Base-by-base conservation (phyloP, 2,329 filamentous ascomycete genomes). In the Tolypocladium pustulatum region DNA sequence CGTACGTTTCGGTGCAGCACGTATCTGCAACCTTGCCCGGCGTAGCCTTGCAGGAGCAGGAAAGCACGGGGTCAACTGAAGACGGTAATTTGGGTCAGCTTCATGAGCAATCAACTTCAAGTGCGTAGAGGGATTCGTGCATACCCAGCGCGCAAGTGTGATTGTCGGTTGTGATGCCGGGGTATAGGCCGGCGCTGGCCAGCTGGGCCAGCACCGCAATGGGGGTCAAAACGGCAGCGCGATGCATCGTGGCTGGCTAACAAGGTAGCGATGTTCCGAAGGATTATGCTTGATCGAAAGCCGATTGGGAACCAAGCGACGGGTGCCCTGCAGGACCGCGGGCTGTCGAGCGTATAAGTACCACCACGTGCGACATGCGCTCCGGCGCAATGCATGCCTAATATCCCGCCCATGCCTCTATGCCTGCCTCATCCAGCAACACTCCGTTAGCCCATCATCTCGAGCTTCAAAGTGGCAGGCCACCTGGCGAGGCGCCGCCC, bases 1-100 rank as follows among this genome's bases (percentile, higher is more conserved):
- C 85, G 63, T 75, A 87, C 0, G 85, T 87, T 73, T 88, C 85
- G 20, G 77, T 76, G 65, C 85, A 88, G 76, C 85, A 88, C 1
- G 80, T 80, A 65, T 88, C 84, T 15, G 46, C 49, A 38, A 82
- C 79, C 57, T 73, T 67, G 38, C 65, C 70, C 1, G 73, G 75
- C 30, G 71, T 69, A 7, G 78, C 80, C 1, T 70, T 66, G 25
- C 70, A 64, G 1, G 78, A 81, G 70, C 81, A 83, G 1, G 81
- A 84, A 37, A 80, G 71, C 30, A 67, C 58, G 0, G 65, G 65
- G 0, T 65, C 59, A n/a, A 56, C 64, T 65, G 51, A 20, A 20
- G 12, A 22, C 12, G 25, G 12, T 41, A 20, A n/a, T 22, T 22
- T 8, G 25, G 17, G 25, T 54, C 15, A 46, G 49, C 22, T 53